A percentile compares a stretch with the other conserved stretches of the same genome.
phyloP scores from a whole-genome alignment of 2,329 filamentous ascomycete species.

The Trichoderma endophyticum region DNA sequence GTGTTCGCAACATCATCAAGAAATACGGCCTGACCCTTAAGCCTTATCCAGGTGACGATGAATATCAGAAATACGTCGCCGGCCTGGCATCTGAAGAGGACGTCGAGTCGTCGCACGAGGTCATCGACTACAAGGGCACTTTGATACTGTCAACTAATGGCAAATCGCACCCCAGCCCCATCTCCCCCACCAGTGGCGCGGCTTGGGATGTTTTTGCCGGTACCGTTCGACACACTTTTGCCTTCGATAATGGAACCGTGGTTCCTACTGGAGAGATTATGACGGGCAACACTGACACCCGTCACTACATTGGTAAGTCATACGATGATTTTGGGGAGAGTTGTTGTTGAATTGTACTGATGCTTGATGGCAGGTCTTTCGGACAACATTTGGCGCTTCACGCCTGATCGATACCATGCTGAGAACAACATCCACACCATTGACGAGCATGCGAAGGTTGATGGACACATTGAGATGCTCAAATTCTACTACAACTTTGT shows the following conservation, averaged over 20 bases:
- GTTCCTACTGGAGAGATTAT: conserved; percentile 49
- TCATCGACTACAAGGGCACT: conserved; percentile 35
- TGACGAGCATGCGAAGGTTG: conserved; percentile 39
- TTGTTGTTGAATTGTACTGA: conserved; percentile 23
- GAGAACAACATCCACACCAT: conserved; percentile 40
- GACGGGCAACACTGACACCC: conserved; percentile 43
- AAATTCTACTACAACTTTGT: conserved; percentile 45
- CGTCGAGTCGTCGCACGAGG: background rate
- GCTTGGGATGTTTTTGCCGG: conserved; percentile 49
- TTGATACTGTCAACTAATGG: conserved; percentile 36
- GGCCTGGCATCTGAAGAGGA: background rate
- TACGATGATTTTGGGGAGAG: fast-evolving
- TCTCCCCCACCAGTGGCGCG: conserved; percentile 50
- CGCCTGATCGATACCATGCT: conserved; percentile 32
- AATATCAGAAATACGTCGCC: conserved; percentile 25
- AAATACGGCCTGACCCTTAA: conserved; percentile 56
- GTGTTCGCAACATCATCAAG: conserved; percentile 48
- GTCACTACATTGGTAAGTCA: conserved; percentile 39
- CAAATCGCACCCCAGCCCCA: conserved; percentile 51
- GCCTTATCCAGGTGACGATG: conserved; percentile 48
- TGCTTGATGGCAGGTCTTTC: conserved; percentile 21
- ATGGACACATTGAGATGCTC: conserved; percentile 39
- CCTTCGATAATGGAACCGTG: conserved; percentile 48
- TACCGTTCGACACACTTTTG: conserved; percentile 43
- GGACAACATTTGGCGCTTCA: conserved; percentile 39